Conservation (phyloP, 2,329 filamentous ascomycete genomes). For the Sclerotinia borealis region DNA sequence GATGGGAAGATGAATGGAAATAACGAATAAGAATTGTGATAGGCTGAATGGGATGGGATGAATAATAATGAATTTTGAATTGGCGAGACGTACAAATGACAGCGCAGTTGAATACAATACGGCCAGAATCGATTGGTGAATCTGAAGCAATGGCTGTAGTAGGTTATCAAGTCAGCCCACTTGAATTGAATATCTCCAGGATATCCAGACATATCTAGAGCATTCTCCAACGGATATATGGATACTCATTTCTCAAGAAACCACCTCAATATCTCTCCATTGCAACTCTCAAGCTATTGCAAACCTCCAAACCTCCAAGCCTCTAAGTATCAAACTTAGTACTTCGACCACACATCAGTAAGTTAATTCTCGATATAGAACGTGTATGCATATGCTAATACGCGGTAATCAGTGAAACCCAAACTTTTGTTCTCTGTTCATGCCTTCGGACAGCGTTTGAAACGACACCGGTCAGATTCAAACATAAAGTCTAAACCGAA, state of each 20-base stretch:
- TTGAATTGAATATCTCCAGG: not conserved
- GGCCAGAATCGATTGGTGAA: not conserved
- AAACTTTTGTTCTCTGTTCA: not conserved
- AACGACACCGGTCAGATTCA: not conserved
- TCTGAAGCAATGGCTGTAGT: no score
- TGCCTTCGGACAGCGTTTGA: not conserved
- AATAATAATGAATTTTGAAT: no score
- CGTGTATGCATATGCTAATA: not conserved
- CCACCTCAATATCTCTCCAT: not conserved
- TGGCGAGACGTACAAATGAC: no score
- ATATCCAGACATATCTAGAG: not conserved
- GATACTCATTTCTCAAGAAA: not conserved
- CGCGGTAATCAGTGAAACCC: not conserved
- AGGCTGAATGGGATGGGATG: no score
- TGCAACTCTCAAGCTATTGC: not conserved
- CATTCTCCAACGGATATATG: rapidly evolving
- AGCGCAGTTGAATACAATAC: not conserved
- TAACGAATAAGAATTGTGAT: no score
- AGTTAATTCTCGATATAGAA: no score
- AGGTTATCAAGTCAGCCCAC: not conserved
- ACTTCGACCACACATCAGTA: not conserved
- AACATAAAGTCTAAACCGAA: not conserved
- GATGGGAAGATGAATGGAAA: no score
- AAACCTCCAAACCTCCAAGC: no score
- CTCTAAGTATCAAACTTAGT: no score